Percentiles rank a stretch among this genome's conserved stretches.
phyloP scores from a whole-genome alignment of 176 grass and related monocot species.

The Pontederia paniculata region DNA sequence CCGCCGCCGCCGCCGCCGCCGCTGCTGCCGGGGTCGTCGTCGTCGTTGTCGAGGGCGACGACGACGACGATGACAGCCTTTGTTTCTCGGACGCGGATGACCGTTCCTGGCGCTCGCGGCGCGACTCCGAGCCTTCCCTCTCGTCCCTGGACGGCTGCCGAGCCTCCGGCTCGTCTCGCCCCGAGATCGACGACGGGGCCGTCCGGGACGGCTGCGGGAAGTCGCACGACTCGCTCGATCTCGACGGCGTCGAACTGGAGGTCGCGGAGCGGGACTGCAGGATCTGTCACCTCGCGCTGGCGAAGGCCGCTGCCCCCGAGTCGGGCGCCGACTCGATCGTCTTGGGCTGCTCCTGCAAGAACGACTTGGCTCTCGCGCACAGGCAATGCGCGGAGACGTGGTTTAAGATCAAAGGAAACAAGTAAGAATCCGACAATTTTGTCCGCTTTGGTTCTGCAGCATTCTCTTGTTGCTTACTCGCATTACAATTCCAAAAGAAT shows the following conservation, averaged over 20 bases:
- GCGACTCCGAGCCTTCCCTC: constrained; percentile 11
- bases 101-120: constrained; percentile 46
- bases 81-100: constrained; percentile 72
- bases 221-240: neutral
- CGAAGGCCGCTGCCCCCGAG: neutral
- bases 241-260: neutral
- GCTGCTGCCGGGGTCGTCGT: too few relatives aligned
- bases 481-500: too few relatives aligned
- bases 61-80: constrained; percentile 31
- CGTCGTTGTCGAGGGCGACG: too few relatives aligned
- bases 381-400: constrained; percentile 1
- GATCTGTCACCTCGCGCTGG: constrained; percentile 5
- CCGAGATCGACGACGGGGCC: neutral
- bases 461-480: too few relatives aligned
- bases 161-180: neutral
- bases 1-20: too few relatives aligned
- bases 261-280: neutral
- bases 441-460: too few relatives aligned
- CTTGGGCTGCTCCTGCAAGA: constrained; percentile 4
- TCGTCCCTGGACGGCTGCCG: neutral
- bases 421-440: neutral
- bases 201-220: neutral
- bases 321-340: neutral
- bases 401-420: constrained; percentile 9
- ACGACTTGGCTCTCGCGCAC: neutral